A percentile compares a stretch with the other conserved stretches of the same genome.
These are phyloP conservation scores for Fragaria vesca DNA, from an alignment of 306 rosid genomes.

Conservation along the genomic window DNA sequence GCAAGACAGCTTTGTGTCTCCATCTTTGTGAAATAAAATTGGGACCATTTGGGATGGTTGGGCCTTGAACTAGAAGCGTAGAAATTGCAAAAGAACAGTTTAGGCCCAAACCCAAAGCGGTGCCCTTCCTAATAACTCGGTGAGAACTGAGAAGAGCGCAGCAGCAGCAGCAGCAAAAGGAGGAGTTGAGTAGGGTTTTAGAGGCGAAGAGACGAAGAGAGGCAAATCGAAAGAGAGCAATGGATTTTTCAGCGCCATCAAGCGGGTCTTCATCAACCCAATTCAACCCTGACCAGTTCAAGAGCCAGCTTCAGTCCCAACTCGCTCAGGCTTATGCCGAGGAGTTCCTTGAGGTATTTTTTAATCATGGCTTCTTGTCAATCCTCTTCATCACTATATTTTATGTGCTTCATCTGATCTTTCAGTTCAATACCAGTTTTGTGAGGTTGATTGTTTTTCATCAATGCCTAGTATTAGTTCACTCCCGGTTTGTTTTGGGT, in stretches of 20 bases:
- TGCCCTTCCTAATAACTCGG: neutral
- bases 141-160: neutral
- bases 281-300: constrained; percentile 54
- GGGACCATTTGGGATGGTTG: neutral
- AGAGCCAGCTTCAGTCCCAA: constrained; percentile 74
- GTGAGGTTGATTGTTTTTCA: neutral
- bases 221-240: constrained; percentile 14
- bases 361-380: neutral
- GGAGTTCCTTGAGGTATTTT: constrained; percentile 84
- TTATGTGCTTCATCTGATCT: neutral
- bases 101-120: neutral
- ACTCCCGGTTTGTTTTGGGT: neutral
- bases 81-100: neutral
- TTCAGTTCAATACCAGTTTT: neutral
- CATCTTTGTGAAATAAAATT: too few relatives aligned
- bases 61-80: constrained; percentile 2
- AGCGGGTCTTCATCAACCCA: constrained; percentile 47
- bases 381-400: neutral
- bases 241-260: constrained; percentile 76
- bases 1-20: too few relatives aligned
- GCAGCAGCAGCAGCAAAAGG: neutral
- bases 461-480: neutral
- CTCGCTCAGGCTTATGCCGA: constrained; percentile 93
- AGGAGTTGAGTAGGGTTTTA: constrained; percentile 15
- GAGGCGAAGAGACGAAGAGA: neutral